A percentile compares a stretch with the other conserved stretches of the same genome.
These are phyloP conservation scores for Phialemonium atrogriseum DNA, from an alignment of 2,329 filamentous ascomycete species.

Conservation along the genomic window DNA sequence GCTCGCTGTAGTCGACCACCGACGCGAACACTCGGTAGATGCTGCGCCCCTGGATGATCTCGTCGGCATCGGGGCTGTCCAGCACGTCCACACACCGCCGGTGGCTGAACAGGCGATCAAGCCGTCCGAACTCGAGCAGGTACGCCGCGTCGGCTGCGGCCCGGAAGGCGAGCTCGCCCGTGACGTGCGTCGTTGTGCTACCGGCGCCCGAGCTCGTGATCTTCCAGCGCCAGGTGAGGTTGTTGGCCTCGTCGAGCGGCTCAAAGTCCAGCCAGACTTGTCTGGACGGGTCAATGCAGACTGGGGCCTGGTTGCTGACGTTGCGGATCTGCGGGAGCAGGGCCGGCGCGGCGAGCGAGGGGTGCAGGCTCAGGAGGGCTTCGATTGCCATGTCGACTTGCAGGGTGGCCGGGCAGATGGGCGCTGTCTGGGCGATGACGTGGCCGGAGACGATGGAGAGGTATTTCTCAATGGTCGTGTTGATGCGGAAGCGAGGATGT, in stretches of 20 bases:
- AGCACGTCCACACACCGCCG: slow-evolving; percentile 20
- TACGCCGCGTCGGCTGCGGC: slow-evolving; percentile 9
- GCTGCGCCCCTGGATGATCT: slow-evolving; percentile 23
- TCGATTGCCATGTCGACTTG: slow-evolving; percentile 23
- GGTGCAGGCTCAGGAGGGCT: slow-evolving; percentile 20
- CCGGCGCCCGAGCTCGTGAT: slow-evolving; percentile 8
- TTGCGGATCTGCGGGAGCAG: slow-evolving; percentile 20
- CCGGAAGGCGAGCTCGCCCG: slow-evolving; percentile 14
- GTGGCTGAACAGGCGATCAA: slow-evolving; percentile 23
- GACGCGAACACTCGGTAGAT: slow-evolving; percentile 28
- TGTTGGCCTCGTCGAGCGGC: slow-evolving; percentile 5
- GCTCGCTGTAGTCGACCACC: slow-evolving; percentile 23
- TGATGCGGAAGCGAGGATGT: slow-evolving; percentile 30
- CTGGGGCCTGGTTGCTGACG: slow-evolving; percentile 20
- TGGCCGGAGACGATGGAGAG: slow-evolving; percentile 25
- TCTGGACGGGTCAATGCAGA: slow-evolving; percentile 21
- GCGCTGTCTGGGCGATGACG: slow-evolving; percentile 27
- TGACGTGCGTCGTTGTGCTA: slow-evolving; percentile 13
- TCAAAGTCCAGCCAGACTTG: slow-evolving; percentile 20
- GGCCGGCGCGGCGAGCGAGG: slow-evolving; percentile 10
- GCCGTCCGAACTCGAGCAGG: slow-evolving; percentile 16
- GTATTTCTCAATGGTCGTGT: slow-evolving; percentile 26
- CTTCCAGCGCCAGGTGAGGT: slow-evolving; percentile 20
- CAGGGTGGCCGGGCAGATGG: slow-evolving; percentile 29
- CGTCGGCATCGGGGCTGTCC: slow-evolving; percentile 23